A percentile compares a stretch with the other conserved stretches of the same genome.
These are phyloP conservation scores for Boletus rubroflammeus DNA, from an alignment of 768 basidiomycete species.

Conservation along the genomic window DNA sequence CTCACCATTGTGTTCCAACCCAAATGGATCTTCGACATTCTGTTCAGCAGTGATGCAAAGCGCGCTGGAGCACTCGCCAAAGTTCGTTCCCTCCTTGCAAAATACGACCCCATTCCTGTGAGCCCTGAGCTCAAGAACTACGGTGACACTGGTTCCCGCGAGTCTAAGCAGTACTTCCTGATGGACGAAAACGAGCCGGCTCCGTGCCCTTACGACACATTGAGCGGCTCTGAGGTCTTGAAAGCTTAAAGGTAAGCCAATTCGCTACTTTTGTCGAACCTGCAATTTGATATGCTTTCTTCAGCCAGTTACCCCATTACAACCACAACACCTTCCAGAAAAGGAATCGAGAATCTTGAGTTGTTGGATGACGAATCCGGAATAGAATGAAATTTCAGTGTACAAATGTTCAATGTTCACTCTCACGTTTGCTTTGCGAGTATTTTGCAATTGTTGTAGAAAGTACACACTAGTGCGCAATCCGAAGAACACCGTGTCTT, in stretches of 20 bases:
- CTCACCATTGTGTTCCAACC: conserved; percentile 25
- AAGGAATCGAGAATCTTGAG: not conserved
- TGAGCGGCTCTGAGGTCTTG: conserved; percentile 1
- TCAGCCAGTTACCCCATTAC: not conserved
- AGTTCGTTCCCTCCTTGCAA: conserved; percentile 14
- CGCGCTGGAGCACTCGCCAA: conserved; percentile 16
- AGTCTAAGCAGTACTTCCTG: conserved; percentile 22
- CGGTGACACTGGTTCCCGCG: conserved; percentile 19
- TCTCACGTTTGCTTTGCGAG: not conserved
- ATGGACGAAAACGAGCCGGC: conserved; percentile 22
- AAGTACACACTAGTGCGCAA: not conserved
- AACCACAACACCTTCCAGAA: conserved; percentile 5
- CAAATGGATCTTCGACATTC: conserved; percentile 23
- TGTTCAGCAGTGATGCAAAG: conserved; percentile 20
- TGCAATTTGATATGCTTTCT: not conserved
- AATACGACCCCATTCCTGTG: conserved; percentile 20
- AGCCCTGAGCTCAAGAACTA: conserved; percentile 25
- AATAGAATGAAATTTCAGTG: not conserved
- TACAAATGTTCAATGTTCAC: not conserved
- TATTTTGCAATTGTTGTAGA: not conserved
- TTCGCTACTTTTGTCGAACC: not conserved
- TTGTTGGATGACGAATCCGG: not conserved
- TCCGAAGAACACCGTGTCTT: not conserved
- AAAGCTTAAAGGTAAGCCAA: not conserved
- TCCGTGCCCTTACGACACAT: conserved; percentile 13